Conservation (phyloP, 495 filamentous ascomycete genomes). For the Annulohypoxylon maeteangense region DNA sequence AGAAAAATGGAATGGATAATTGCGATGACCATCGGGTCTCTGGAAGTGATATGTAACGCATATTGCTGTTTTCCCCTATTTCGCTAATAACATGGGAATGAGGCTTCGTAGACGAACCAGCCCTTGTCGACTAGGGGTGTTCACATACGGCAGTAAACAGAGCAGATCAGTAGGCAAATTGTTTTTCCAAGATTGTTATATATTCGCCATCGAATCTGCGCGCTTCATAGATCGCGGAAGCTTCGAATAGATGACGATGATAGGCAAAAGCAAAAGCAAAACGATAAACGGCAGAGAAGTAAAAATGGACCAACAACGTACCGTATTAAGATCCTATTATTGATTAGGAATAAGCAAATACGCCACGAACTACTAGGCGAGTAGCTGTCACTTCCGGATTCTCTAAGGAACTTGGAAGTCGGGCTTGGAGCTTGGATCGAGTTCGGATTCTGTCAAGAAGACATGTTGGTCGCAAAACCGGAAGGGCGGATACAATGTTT, state of each 20-base stretch:
- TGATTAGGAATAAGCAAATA: slow-evolving; percentile 29
- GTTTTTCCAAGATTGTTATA: slow-evolving; percentile 6
- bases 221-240: background rate
- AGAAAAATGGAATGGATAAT: slow-evolving; percentile 16
- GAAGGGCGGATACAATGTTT: slow-evolving; percentile 7
- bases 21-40: slow-evolving; percentile 23
- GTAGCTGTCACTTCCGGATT: slow-evolving; percentile 4
- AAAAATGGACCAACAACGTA: slow-evolving; percentile 35
- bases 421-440: slow-evolving; percentile 4
- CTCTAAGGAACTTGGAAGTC: slow-evolving; percentile 4
- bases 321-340: slow-evolving; percentile 23
- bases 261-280: slow-evolving; percentile 25
- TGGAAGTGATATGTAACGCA: slow-evolving; percentile 27
- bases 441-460: background rate
- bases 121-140: slow-evolving; percentile 36
- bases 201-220: slow-evolving; percentile 1
- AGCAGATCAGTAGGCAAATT: slow-evolving; percentile 32
- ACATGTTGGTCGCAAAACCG: background rate
- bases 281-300: slow-evolving; percentile 6
- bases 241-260: slow-evolving; percentile 20
- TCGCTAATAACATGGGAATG: slow-evolving; percentile 31
- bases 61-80: slow-evolving; percentile 34
- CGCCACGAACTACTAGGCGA: slow-evolving; percentile 4
- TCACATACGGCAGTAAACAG: slow-evolving; percentile 35
- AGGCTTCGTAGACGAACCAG: slow-evolving; percentile 29